Evolutionary conservation across 1,139 yeast genomes (phyloP), one percentile per base, ranked within the genome.

Genomic region (Meyerozyma elateridarum): DNA sequence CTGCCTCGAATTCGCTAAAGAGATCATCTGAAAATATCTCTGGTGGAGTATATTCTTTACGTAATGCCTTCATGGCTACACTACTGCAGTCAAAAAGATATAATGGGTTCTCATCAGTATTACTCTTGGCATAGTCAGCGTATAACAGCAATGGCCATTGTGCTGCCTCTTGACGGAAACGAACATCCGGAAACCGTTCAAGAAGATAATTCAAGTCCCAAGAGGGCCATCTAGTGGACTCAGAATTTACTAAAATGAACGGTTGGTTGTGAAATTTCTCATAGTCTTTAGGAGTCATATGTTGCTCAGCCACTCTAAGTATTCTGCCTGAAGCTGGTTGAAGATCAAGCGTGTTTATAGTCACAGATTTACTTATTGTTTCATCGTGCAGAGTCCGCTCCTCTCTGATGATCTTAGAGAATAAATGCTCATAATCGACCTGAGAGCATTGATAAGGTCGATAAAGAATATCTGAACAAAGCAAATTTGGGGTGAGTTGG

Each of bases 1-100:
- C 32, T 21, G 39, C 36, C 19, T 38, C 36, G 45, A 74, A 62
- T 11, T 62, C 46, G 25, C 58, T 61, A 54, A 76, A 70, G 36
- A 71, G 57, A 46, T 79, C 87, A 15, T 65, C 49, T 32, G 58
- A 52, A 49, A 79, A 80, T 1, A 73, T 57, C 3, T 55, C 48
- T 0, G 91, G 94, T 0, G 64, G 61, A 2, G 45, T 38, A 46
- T 80, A 85, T 42, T 79, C 81, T 6, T 63, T 49, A 4, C 70
- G 61, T 29, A 85, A 56, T 14, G 68, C 60, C 32, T 62, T 56
- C 76, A 82, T 81, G 8, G 91, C 88, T 4, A 52, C 54, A 26
- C 84, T 73, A 40, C 73, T 66, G 54, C 95, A 85, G 52, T 88
- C 96, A 57, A 88, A 88, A 20, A 88, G 58, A 50, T 88, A 88